Base-by-base conservation (phyloP, 2,329 filamentous ascomycete species). In the Plenodomus lindquistii region DNA sequence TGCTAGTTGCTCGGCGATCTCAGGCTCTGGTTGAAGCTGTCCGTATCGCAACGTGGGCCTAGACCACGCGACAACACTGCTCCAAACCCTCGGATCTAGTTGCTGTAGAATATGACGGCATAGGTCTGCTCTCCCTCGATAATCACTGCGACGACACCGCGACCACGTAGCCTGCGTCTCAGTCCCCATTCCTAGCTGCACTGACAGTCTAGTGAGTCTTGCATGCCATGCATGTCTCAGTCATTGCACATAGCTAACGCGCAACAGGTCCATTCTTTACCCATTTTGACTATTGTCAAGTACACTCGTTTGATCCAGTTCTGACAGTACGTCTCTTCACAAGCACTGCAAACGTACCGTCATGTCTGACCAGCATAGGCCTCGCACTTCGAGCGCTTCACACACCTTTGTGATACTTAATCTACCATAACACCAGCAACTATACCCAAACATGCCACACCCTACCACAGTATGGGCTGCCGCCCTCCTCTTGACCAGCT, bases 241-340 rank as follows among this genome's bases (percentile, higher is more conserved):
- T 40, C 5, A 10, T 29, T 17, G 13, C 18, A 48, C 19, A 38
- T 27, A 24, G 22, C 60, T 69, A 54, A 70, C 55, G 17, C 20
- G 13, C 15, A 15, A 35, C 52, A 70, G 66, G 63, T 70, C 64
- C 71, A 72, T 60, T 73, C 71, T 53, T 72, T 72, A 62, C 35
- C 44, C 54, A 61, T 43, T 42, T 72, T 73, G 70, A 71, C 59
- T 55, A 61, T 72, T 65, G 76, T 78, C 76, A 78, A 77, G 69
- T 77, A 75, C 77, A 79, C 74, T 79, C 77, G 76, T 78, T 79
- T 79, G 70, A 61, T 66, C 54, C 55, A 54, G 52, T 61, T 67
- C 66, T 69, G 65, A 76, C 70, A 67, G 68, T 71, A 61, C 38
- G 68, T 62, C 19, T 22, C 9, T 40, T 31, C n/a, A 10, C 29